These are phyloP conservation scores for Podospora anserina DNA, from an alignment of 495 filamentous ascomycete species.

Conservation along the genomic window DNA sequence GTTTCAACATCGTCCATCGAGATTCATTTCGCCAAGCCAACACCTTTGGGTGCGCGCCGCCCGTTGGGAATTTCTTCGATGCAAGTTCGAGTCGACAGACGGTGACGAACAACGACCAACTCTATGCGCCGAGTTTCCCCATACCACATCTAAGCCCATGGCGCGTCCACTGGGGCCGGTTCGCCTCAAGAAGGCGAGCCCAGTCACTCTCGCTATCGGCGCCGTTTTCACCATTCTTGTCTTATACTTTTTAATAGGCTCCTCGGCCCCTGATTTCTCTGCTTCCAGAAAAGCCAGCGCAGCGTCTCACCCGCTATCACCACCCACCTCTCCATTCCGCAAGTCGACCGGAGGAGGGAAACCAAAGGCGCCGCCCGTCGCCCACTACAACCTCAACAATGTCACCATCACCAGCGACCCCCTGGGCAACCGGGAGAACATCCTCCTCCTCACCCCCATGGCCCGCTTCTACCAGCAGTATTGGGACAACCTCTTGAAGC, in stretches of 20 bases:
- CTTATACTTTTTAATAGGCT: conserved; percentile 49
- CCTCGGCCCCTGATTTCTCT: conserved; percentile 43
- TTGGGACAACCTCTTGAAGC: conserved; percentile 87
- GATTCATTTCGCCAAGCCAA: neutral
- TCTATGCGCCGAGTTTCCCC: conserved; percentile 27
- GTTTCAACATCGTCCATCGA: neutral
- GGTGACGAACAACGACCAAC: conserved; percentile 1
- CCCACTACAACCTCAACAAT: conserved; percentile 91
- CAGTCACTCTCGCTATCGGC: conserved; percentile 49
- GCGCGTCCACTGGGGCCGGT: conserved; percentile 55
- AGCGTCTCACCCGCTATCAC: conserved; percentile 71
- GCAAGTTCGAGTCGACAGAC: neutral
- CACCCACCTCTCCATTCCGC: conserved; percentile 77
- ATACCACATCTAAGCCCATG: conserved; percentile 35
- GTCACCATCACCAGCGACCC: conserved; percentile 76
- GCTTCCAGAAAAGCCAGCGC: conserved; percentile 49
- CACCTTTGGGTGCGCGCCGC: neutral
- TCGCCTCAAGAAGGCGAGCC: conserved; percentile 54
- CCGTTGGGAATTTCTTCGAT: neutral
- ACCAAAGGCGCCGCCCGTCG: conserved; percentile 73
- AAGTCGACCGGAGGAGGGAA: conserved; percentile 61
- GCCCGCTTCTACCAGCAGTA: conserved; percentile 89
- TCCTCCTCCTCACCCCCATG: conserved; percentile 90
- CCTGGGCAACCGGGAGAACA: conserved; percentile 71
- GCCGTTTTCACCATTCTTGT: conserved; percentile 52